These are phyloP conservation scores for Crithidia thermophila DNA, from an alignment of 208 protist species.

Conservation along the genomic window DNA sequence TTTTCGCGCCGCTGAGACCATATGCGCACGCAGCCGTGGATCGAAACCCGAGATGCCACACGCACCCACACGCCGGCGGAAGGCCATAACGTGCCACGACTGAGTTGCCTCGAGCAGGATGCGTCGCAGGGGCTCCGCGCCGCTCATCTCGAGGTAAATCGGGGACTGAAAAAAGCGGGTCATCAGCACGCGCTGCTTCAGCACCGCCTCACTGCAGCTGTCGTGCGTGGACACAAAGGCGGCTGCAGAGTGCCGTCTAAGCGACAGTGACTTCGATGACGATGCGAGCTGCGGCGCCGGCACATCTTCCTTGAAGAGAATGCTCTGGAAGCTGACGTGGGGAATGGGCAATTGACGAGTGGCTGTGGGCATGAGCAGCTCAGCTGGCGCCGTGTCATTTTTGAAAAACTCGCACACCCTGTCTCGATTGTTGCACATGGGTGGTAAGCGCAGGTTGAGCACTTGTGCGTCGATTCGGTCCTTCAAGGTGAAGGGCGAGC, in stretches of 20 bases:
- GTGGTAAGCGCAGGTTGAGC: conserved; percentile 55
- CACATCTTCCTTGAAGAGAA: conserved; percentile 36
- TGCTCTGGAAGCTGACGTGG: conserved; percentile 59
- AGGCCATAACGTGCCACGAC: conserved; percentile 66
- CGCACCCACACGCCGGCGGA: conserved; percentile 28
- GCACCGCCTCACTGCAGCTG: conserved; percentile 31
- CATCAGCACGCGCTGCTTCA: conserved; percentile 61
- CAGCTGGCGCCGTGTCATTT: conserved; percentile 36
- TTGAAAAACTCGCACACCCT: conserved; percentile 71
- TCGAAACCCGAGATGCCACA: neutral
- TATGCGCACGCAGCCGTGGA: neutral
- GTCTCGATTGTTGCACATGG: conserved; percentile 49
- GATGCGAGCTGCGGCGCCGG: neutral
- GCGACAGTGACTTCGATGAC: neutral
- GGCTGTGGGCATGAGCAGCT: conserved; percentile 46
- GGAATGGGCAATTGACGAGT: conserved; percentile 60
- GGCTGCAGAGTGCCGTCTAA: neutral
- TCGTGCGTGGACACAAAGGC: conserved; percentile 62
- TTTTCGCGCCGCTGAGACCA: conserved; percentile 39
- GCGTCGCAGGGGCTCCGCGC: conserved; percentile 23
- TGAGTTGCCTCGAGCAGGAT: conserved; percentile 36
- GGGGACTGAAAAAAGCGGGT: conserved; percentile 60
- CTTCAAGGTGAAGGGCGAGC: conserved; percentile 66
- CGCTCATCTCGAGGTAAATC: conserved; percentile 42
- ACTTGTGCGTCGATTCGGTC: conserved; percentile 56